phyloP scores from a whole-genome alignment of 371 early-diverging fungal species.

The Rhizopus microsporus region DNA sequence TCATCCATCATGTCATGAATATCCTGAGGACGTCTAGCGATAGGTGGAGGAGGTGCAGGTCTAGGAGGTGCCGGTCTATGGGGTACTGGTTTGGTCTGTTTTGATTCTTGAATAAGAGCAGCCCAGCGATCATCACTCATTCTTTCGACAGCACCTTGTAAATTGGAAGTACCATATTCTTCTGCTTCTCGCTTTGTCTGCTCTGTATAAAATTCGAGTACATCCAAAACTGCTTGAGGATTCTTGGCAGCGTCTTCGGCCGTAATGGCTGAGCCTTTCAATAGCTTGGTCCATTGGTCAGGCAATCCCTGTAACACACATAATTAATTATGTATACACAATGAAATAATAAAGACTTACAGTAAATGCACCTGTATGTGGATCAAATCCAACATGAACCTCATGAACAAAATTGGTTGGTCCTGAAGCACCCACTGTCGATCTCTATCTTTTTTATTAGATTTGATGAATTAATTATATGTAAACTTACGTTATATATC shows the following conservation, averaged over 20 bases:
- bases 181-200: conserved; percentile 58
- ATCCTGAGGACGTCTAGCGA: conserved; percentile 9
- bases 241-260: conserved; percentile 94
- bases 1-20: conserved; percentile 40
- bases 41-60: conserved; percentile 35
- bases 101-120: conserved; percentile 34
- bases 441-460: conserved; percentile 23
- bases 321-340: background rate
- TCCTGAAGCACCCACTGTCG: conserved; percentile 78
- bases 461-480: background rate
- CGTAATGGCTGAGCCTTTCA: conserved; percentile 88
- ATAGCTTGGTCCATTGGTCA: conserved; percentile 87
- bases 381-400: conserved; percentile 97
- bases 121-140: conserved; percentile 51
- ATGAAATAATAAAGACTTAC: conserved; percentile 48
- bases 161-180: conserved; percentile 45
- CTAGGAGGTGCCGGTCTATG: conserved; percentile 26
- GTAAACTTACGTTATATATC: conserved; percentile 73
- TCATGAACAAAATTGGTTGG: conserved; percentile 96
- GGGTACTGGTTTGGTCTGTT: conserved; percentile 1
- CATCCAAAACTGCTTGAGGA: conserved; percentile 95
- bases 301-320: conserved; percentile 76
- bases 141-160: conserved; percentile 44
- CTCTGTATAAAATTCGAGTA: conserved; percentile 93
- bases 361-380: conserved; percentile 88